Evolutionary conservation across 805 yeast species (phyloP), one percentile per base, ranked within the genome.

Genomic region (Vanderwaltozyma polyspora): DNA sequence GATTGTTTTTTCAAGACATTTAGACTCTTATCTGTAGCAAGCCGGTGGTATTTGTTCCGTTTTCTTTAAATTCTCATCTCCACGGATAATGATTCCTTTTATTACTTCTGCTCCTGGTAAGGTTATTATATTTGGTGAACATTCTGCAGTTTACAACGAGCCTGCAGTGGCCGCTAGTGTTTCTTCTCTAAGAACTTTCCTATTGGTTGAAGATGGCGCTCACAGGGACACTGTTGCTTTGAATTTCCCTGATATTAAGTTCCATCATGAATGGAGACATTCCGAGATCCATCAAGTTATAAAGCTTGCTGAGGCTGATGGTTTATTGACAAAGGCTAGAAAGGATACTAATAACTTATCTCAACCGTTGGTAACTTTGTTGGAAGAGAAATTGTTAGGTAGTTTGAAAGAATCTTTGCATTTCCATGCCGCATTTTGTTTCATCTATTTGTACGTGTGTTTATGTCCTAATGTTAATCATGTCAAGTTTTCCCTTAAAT

Each of bases 131-230:
- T 91, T 87, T 56, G 98, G 98, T 16, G 98, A 91, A 53, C 98
- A 91, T 52, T 82, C 96, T 6, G 97, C 93, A 2, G 98, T 91
- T 0, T 83, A 82, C 54, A 78, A 82, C 30, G 82, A 76, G 51
- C 95, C 95, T 1, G 97, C 96, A 10, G 82, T 91, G 34, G 97
- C 98, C 2, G 96, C 97, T 0, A 91, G 95, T 4, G 70, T 89
- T 7, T 44, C 56, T 8, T 79, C 91, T 6, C 63, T 91, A 38
- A 70, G 95, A 48, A 82, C 96, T 0, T 89, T 84, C 48, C 59
- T 87, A 6, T 60, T 81, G 15, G 91, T 82, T 2, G 57, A 74
- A 3, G 63, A 61, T 38, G 42, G 45, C 2, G 50, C 55, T 11
- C 59, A 66, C 31, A 42, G 63, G 0, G 66, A 70, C 12, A 46